Percentiles rank a stretch among this genome's conserved stretches.
Evolutionary conservation across 768 basidiomycete species (phyloP).

Genomic region (Russula sp.): DNA sequence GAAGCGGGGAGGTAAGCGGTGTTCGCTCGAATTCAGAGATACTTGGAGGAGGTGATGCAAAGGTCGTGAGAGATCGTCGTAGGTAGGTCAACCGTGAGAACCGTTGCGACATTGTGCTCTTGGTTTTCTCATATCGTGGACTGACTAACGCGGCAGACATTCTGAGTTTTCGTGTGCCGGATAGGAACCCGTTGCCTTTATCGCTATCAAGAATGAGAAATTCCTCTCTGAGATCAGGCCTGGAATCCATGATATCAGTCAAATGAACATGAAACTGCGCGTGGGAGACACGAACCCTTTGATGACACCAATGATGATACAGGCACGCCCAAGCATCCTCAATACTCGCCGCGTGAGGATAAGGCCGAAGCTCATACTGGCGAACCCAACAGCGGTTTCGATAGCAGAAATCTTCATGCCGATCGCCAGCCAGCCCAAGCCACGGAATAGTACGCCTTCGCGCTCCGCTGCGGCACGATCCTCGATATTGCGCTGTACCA

Average conservation of each 20-base stretch:
- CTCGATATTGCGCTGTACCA: slow-evolving; percentile 49
- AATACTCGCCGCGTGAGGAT: slow-evolving; percentile 51
- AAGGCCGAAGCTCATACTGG: slow-evolving; percentile 43
- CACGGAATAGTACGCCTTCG: slow-evolving; percentile 44
- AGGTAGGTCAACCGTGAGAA: slow-evolving; percentile 4
- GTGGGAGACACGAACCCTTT: slow-evolving; percentile 51
- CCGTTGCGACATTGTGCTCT: slow-evolving; percentile 13
- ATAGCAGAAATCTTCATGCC: slow-evolving; percentile 56
- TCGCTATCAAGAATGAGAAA: slow-evolving; percentile 17
- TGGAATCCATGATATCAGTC: neutral
- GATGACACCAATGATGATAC: slow-evolving; percentile 52
- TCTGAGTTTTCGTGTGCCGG: slow-evolving; percentile 17
- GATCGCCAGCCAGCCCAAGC: slow-evolving; percentile 57
- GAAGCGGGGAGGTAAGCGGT: neutral
- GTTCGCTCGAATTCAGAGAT: neutral
- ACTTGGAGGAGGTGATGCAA: neutral
- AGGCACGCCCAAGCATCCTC: slow-evolving; percentile 45
- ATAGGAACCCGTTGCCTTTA: neutral
- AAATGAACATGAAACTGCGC: neutral
- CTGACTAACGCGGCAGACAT: neutral
- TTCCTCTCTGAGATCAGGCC: slow-evolving; percentile 16
- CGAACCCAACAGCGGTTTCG: slow-evolving; percentile 61
- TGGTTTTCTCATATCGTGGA: slow-evolving; percentile 10
- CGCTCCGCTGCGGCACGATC: slow-evolving; percentile 35
- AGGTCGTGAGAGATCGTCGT: slow-evolving; percentile 1